Conservation (phyloP, 306 rosid genomes). For the Betula pendula region DNA sequence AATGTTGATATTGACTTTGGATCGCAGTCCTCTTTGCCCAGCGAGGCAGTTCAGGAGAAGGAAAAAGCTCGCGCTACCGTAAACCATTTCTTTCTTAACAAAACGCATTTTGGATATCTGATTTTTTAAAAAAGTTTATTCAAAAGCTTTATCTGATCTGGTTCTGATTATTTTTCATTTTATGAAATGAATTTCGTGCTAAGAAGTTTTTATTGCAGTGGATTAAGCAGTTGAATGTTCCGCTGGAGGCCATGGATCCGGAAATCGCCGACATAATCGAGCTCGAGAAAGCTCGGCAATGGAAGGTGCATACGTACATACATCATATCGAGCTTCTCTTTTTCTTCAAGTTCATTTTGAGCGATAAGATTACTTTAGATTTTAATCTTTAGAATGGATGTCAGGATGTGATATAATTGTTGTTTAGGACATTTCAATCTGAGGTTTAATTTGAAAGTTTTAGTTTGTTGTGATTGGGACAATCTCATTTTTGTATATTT, state of each 20-base stretch:
- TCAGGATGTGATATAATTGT: neutral
- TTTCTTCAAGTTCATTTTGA: neutral
- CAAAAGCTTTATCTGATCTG: conserved; percentile 10
- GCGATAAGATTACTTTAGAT: neutral
- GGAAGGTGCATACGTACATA: conserved; percentile 48
- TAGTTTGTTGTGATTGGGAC: neutral
- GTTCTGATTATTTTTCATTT: conserved; percentile 12
- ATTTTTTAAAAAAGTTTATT: neutral
- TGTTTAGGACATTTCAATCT: neutral
- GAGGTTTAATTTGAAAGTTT: neutral
- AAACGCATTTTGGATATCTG: neutral
- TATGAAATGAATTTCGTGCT: conserved; percentile 1
- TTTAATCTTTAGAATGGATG: neutral
- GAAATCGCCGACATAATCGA: conserved; percentile 78
- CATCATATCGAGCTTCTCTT: neutral
- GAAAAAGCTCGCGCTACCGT: conserved; percentile 59
- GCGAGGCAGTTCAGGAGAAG: conserved; percentile 43
- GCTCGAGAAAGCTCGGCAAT: conserved; percentile 90
- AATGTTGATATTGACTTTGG: neutral
- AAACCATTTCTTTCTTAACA: conserved; percentile 25
- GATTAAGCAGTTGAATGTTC: conserved; percentile 82
- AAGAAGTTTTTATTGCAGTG: conserved; percentile 48
- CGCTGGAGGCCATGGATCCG: conserved; percentile 75
- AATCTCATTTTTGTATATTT: conserved; percentile 9
- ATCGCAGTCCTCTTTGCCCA: conserved; percentile 65